Evolutionary conservation across 129 eudicot species (phyloP).

Genomic region (Arctium lappa): DNA sequence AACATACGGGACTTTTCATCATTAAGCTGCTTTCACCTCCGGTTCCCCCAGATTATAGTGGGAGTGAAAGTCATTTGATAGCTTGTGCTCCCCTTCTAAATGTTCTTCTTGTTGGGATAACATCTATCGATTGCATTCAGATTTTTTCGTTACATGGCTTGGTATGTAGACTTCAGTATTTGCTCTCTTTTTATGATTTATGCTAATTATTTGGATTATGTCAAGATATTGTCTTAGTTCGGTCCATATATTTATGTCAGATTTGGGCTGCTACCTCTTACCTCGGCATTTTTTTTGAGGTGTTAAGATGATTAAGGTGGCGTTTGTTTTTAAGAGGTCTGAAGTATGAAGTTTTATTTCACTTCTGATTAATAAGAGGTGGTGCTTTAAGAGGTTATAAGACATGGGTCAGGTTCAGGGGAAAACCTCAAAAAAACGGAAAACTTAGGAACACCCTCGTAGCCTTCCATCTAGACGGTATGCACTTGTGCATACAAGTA

Average conservation of each 20-base stretch:
- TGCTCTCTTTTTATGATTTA: not conserved
- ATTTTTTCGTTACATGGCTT: slow-evolving; percentile 90
- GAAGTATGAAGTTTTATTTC: too few species aligned
- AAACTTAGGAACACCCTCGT: too few species aligned
- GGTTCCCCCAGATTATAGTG: slow-evolving; percentile 60
- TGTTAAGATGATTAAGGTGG: not conserved
- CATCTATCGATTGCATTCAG: slow-evolving; percentile 74
- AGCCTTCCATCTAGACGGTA: too few species aligned
- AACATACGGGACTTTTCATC: slow-evolving; percentile 34
- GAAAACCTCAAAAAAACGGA: too few species aligned
- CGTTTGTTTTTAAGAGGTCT: too few species aligned
- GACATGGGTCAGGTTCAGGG: too few species aligned
- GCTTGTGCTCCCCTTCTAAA: slow-evolving; percentile 71
- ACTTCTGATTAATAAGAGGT: too few species aligned
- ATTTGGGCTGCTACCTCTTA: too few species aligned
- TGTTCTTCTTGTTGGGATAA: slow-evolving; percentile 81
- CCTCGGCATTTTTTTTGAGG: not conserved
- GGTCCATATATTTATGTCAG: too few species aligned
- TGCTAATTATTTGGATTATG: not conserved
- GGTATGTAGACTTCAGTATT: slow-evolving; percentile 51
- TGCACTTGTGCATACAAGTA: too few species aligned
- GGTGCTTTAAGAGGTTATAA: too few species aligned
- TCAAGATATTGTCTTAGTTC: not conserved
- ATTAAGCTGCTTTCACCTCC: slow-evolving; percentile 42
- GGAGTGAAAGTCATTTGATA: slow-evolving; percentile 76